Evolutionary conservation across 2,329 filamentous ascomycete genomes (phyloP).

Genomic region (Aureobasidium namibiae): DNA sequence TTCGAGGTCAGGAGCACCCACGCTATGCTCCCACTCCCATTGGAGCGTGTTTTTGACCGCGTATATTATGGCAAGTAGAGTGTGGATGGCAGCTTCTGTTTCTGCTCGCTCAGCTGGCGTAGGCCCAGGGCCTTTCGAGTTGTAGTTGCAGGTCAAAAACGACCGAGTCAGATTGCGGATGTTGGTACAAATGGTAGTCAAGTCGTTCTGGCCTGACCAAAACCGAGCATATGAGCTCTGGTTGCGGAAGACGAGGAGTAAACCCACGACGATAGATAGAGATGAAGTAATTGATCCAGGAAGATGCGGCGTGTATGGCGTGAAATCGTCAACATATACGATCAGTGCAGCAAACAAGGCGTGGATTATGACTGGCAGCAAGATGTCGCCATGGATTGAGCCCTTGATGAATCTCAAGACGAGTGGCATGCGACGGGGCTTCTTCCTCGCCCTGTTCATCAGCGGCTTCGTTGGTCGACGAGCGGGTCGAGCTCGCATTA

Average conservation of each 20-base stretch:
- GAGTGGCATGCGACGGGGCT: constrained; percentile 51
- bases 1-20: constrained; percentile 18
- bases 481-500: not conserved
- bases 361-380: constrained; percentile 50
- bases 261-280: constrained; percentile 56
- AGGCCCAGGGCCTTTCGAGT: constrained; percentile 20
- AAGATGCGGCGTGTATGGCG: constrained; percentile 35
- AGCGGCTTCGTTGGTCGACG: not conserved
- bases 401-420: constrained; percentile 58
- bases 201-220: constrained; percentile 43
- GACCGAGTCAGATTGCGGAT: constrained; percentile 52
- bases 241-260: constrained; percentile 62
- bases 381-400: constrained; percentile 51
- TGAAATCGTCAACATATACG: constrained; percentile 48
- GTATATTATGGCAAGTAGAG: constrained; percentile 54
- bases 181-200: constrained; percentile 49
- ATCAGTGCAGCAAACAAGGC: constrained; percentile 50
- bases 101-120: constrained; percentile 43
- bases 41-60: constrained; percentile 57
- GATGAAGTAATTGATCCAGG: constrained; percentile 54
- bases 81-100: constrained; percentile 50
- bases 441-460: constrained; percentile 18
- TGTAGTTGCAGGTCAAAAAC: constrained; percentile 42
- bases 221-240: constrained; percentile 57
- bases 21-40: constrained; percentile 48